Conservation (phyloP, 2,329 filamentous ascomycete species). For the Colletotrichum eleusines region DNA sequence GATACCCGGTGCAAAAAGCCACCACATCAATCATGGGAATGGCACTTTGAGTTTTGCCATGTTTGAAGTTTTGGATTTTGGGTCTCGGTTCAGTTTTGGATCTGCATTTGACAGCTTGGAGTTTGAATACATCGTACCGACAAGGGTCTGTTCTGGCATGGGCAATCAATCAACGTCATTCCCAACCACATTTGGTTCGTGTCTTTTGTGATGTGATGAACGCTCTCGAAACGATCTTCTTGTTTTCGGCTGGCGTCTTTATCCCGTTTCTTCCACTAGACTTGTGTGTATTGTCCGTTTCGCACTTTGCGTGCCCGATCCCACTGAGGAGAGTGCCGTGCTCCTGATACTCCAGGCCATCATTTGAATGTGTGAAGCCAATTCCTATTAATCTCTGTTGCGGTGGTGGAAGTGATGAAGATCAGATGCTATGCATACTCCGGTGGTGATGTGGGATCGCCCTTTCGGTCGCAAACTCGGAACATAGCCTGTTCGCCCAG, state of each 20-base stretch:
- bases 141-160: not conserved
- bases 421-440: not conserved
- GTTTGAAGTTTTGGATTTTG: not conserved
- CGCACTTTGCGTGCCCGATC: too few species aligned
- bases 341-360: too few species aligned
- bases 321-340: not conserved
- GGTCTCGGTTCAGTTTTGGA: not conserved
- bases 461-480: not conserved
- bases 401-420: not conserved
- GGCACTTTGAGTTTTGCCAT: not conserved
- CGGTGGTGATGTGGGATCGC: not conserved
- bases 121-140: not conserved
- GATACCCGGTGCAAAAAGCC: conserved; percentile 2
- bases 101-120: too few species aligned
- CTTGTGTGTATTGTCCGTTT: too few species aligned
- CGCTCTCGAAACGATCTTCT: too few species aligned
- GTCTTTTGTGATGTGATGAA: not conserved
- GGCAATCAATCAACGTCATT: not conserved
- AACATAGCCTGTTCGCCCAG: too few species aligned
- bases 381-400: not conserved
- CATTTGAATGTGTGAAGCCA: not conserved
- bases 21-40: not conserved
- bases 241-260: not conserved
- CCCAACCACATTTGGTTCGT: not conserved
- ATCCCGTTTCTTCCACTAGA: too few species aligned